Base-by-base conservation (phyloP, 1,284 basidiomycete genomes). In the Microbotryum silenes-acaulis region DNA sequence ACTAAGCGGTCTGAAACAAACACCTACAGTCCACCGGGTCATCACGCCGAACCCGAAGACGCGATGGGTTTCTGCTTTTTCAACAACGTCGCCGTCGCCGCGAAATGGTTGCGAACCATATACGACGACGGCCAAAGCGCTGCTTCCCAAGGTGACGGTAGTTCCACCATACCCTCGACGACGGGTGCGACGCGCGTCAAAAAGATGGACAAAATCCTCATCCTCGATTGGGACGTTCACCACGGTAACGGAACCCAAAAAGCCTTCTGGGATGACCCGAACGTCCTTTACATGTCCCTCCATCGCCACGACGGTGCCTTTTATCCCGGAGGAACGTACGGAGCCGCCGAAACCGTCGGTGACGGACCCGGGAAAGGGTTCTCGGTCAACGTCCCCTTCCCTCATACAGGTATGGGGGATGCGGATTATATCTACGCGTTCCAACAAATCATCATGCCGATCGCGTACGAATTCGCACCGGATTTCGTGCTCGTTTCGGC, bases 41-140 rank as follows among this genome's bases (percentile, higher is more conserved):
- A 99, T 74, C 96, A 99, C 72, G 94, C 96, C 21, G 96, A 99
- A 75, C 96, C 96, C 2, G 87, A 94, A 67, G 88, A 92, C 74
- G 89, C 91, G 72, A 97, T 97, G 89, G 96, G 96, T 1, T 99
- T 99, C 76, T 98, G 96, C 77, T 93, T 99, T 78, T 97, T 91
- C 79, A 99, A 99, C 77, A 99, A 99, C 71, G 93, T 96, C 23
- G 88, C 94, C 2, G 88, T 99, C 7, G 93, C 93, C 1, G 83
- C 89, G 0, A 72, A 71, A 23, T 73, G 65, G 62, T 62, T 78
- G 0, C 69, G 72, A 37, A 65, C 73, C 16, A 51, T 84, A 82
- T 74, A 92, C 88, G 44, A 82, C 85, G 33, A 89, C 87, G 71
- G 79, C 85, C 63, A 72, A 80, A 50, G 87, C 87, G 0, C 44